Percentiles rank a stretch among this genome's conserved stretches.
Evolutionary conservation across 352 stramenopile genomes (phyloP).

Genomic region (Globisporangium paroecandrum): DNA sequence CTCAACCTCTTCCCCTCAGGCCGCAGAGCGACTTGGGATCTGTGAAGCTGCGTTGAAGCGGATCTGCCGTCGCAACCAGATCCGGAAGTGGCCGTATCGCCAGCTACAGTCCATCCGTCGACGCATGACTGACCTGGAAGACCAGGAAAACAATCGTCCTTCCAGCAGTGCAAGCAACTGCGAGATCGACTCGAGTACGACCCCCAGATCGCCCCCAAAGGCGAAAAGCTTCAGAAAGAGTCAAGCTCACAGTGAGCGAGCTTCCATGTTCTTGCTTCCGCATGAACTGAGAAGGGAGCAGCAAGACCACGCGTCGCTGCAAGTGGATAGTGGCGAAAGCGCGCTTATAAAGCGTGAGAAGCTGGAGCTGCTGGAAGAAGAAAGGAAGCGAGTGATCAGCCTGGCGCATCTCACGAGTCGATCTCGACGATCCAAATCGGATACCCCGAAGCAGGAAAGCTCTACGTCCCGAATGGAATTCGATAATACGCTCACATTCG

Average conservation of each 20-base stretch:
- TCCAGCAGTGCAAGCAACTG: background rate
- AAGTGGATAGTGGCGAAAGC: background rate
- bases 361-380: slow-evolving; percentile 26
- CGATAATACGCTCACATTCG: slow-evolving; percentile 1
- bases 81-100: slow-evolving; percentile 74
- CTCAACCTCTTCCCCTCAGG: slow-evolving; percentile 36
- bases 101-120: slow-evolving; percentile 57
- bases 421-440: background rate
- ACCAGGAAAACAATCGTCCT: slow-evolving; percentile 6
- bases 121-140: slow-evolving; percentile 40
- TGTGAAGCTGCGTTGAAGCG: slow-evolving; percentile 84
- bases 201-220: background rate
- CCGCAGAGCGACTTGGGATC: slow-evolving; percentile 48
- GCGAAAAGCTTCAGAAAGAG: background rate
- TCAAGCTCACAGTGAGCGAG: background rate
- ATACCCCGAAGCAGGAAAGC: background rate
- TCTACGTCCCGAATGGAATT: background rate
- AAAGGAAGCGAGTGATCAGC: slow-evolving; percentile 29
- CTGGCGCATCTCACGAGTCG: slow-evolving; percentile 1
- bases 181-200: background rate
- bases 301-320: background rate
- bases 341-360: slow-evolving; percentile 1
- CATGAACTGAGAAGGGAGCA: slow-evolving; percentile 9
- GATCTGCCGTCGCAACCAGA: slow-evolving; percentile 67
- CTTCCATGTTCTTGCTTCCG: slow-evolving; percentile 6